Evolutionary conservation across 371 early-diverging fungal genomes (phyloP), one percentile per base, ranked within the genome.

Genomic region (Mycotypha africana): DNA sequence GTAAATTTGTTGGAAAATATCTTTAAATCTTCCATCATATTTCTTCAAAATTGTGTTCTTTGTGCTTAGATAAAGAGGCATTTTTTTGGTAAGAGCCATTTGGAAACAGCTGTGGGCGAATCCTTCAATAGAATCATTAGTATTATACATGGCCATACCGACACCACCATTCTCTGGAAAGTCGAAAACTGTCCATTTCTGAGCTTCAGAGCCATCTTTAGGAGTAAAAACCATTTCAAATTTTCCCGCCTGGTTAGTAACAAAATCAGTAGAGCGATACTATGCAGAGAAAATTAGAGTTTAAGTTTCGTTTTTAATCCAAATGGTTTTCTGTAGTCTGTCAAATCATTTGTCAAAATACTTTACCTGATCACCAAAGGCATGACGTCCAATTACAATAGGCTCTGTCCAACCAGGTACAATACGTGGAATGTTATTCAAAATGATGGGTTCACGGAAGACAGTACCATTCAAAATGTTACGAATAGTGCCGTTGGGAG

Each of bases 1-100:
- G 63, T 90, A 95, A 53, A 94, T 81, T 43, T 81, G 83, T 38
- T 82, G 65, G 74, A 95, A 95, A 58, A 94, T 94, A 63, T 93
- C 91, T 83, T 93, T 92, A 88, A 93, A 95, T 51, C 91, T 82
- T n/a, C 93, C 95, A 61, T 95, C 95, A 66, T 95, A 95, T 53
- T 80, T 86, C 61, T 93, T 93, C 66, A 95, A 76, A 47, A 95
- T 93, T 14, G 95, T 95, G 72, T 93, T 93, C 77, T 95, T 95
- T 57, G 94, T 94, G 50, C 85, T 83, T 60, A 95, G 63, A 68
- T 94, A 95, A 47, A 95, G 74, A 11, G 94, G 94, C 84, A 86
- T 74, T 71, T 83, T 79, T 79, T 91, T 76, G 53, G 72, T 65
- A 17, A 95, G 63, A 20, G 95, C 93, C 65, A 92, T 76, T 75